phyloP scores from a whole-genome alignment of 2,329 filamentous ascomycete species.

The Aspergillus piperis region DNA sequence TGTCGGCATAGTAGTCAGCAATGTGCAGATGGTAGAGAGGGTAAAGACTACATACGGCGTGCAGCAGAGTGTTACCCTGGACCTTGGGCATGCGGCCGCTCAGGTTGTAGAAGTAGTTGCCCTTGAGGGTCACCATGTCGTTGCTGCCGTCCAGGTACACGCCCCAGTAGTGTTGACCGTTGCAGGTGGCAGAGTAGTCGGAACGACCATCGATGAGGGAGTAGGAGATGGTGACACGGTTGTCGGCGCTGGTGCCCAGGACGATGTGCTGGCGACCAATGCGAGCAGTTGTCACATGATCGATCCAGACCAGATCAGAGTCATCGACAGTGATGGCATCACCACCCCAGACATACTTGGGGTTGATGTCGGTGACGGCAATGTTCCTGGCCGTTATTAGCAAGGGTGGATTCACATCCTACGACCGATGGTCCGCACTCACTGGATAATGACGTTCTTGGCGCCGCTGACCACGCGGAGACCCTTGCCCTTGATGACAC shows the following conservation, averaged over 20 bases:
- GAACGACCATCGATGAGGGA: slow-evolving; percentile 58
- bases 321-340: slow-evolving; percentile 58
- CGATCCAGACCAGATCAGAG: slow-evolving; percentile 50
- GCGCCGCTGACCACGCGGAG: slow-evolving; percentile 50
- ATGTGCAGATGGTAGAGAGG: not conserved
- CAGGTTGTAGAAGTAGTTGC: slow-evolving; percentile 63
- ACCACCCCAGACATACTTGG: slow-evolving; percentile 62
- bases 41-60: slow-evolving; percentile 41
- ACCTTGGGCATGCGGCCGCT: slow-evolving; percentile 61
- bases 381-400: slow-evolving; percentile 44
- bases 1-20: not conserved
- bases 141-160: slow-evolving; percentile 58
- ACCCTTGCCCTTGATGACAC: slow-evolving; percentile 61
- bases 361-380: slow-evolving; percentile 58
- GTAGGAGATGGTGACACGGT: slow-evolving; percentile 62
- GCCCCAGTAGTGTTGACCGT: slow-evolving; percentile 62
- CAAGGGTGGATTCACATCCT: not conserved
- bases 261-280: slow-evolving; percentile 64
- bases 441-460: slow-evolving; percentile 61
- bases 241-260: slow-evolving; percentile 55
- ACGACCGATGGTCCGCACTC: not conserved
- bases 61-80: slow-evolving; percentile 57
- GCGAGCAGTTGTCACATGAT: slow-evolving; percentile 50
- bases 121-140: slow-evolving; percentile 61
- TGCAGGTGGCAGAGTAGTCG: slow-evolving; percentile 58